phyloP scores from a whole-genome alignment of 73 alveolate species.

The Blepharisma stoltei region DNA sequence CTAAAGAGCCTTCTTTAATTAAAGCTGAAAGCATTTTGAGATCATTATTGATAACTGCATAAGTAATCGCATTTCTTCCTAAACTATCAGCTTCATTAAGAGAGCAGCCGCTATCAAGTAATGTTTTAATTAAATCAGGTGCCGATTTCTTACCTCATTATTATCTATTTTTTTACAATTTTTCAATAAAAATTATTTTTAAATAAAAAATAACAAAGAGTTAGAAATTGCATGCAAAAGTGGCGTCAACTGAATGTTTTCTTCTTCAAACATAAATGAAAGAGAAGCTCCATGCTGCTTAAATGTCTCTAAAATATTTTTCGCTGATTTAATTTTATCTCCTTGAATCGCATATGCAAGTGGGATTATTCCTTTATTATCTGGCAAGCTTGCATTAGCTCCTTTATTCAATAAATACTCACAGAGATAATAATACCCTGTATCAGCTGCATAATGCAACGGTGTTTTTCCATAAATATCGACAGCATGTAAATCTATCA shows the following conservation, averaged over 20 bases:
- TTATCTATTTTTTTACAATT: no score
- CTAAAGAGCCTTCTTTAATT: slow-evolving; percentile 38
- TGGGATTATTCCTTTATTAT: slow-evolving; percentile 33
- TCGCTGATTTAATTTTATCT: slow-evolving; percentile 2
- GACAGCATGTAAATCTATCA: slow-evolving; percentile 47
- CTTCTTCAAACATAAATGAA: slow-evolving; percentile 15
- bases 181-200: no score
- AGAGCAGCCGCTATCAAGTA: slow-evolving; percentile 34
- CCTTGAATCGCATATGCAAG: slow-evolving; percentile 34
- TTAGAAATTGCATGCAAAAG: slow-evolving; percentile 16
- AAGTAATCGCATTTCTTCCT: slow-evolving; percentile 75
- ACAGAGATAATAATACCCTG: slow-evolving; percentile 35
- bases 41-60: slow-evolving; percentile 74
- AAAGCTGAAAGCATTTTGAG: slow-evolving; percentile 48
- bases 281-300: slow-evolving; percentile 28
- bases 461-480: slow-evolving; percentile 57
- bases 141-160: background rate
- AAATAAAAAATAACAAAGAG: no score
- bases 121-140: background rate
- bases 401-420: slow-evolving; percentile 35
- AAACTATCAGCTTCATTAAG: slow-evolving; percentile 49
- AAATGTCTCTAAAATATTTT: background rate
- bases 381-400: slow-evolving; percentile 32
- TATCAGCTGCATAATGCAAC: slow-evolving; percentile 59
- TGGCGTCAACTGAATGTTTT: slow-evolving; percentile 5